These are phyloP conservation scores for Trametes sp. DNA, from an alignment of 1,284 basidiomycete species.

Conservation along the genomic window DNA sequence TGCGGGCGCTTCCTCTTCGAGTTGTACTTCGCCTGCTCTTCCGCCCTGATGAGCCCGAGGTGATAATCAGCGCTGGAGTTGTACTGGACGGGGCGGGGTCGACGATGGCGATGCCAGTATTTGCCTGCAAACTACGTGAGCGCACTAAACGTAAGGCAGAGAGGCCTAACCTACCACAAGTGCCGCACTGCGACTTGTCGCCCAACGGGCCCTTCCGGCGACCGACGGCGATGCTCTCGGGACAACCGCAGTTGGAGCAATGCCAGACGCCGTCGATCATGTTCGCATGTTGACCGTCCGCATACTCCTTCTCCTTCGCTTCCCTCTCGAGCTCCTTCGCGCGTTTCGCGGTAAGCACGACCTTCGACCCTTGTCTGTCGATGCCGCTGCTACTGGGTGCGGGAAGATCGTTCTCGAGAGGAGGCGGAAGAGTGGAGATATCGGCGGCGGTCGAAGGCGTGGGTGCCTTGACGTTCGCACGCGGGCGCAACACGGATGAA, in stretches of 20 bases:
- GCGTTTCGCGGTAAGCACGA: constrained; percentile 61
- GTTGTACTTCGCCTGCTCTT: constrained; percentile 55
- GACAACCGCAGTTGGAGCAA: constrained; percentile 91
- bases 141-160: constrained; percentile 13
- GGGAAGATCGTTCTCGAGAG: constrained; percentile 66
- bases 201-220: constrained; percentile 89
- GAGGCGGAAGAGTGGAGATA: constrained; percentile 59
- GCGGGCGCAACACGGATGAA: constrained; percentile 58
- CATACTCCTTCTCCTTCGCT: constrained; percentile 82
- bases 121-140: constrained; percentile 60
- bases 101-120: constrained; percentile 84
- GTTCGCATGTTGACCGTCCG: constrained; percentile 83
- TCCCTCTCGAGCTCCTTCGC: constrained; percentile 80
- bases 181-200: constrained; percentile 90
- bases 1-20: constrained; percentile 59
- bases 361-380: constrained; percentile 54
- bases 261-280: constrained; percentile 89
- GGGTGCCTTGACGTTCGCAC: constrained; percentile 63
- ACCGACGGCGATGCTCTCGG: constrained; percentile 84
- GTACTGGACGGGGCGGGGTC: constrained; percentile 81
- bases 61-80: constrained; percentile 78
- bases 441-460: constrained; percentile 74
- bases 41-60: constrained; percentile 60
- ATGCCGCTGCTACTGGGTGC: constrained; percentile 45
- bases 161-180: constrained; percentile 74